These are phyloP conservation scores for Durotheca rogersii DNA, from an alignment of 495 filamentous ascomycete genomes.

Conservation along the genomic window DNA sequence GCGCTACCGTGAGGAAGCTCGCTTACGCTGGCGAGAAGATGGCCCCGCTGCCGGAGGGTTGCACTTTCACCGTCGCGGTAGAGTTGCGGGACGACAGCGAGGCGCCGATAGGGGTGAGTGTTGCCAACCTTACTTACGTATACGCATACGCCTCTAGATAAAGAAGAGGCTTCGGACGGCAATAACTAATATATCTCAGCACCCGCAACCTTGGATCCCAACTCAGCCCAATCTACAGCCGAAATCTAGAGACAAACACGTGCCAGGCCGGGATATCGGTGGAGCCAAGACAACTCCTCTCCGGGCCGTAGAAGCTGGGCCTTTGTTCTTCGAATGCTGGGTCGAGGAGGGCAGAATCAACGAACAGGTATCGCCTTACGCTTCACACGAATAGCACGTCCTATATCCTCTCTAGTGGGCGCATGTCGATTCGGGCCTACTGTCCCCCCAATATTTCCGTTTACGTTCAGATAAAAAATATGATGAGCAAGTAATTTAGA, in stretches of 20 bases:
- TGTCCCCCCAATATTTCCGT: background rate
- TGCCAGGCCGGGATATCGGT: constrained; percentile 42
- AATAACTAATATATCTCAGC: constrained; percentile 30
- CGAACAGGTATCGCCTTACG: constrained; percentile 8
- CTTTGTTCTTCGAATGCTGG: constrained; percentile 69
- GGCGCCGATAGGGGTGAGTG: constrained; percentile 68
- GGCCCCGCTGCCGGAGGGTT: constrained; percentile 65
- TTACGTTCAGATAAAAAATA: too few relatives aligned
- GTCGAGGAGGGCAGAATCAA: constrained; percentile 57
- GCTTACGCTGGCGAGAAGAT: constrained; percentile 60
- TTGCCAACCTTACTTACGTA: background rate
- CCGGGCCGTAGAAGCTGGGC: constrained; percentile 61
- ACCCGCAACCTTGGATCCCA: constrained; percentile 69
- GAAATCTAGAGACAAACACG: constrained; percentile 36
- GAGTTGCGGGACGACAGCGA: constrained; percentile 75
- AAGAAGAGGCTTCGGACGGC: background rate
- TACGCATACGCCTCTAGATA: too few relatives aligned
- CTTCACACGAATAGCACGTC: constrained; percentile 10
- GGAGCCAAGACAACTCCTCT: constrained; percentile 55
- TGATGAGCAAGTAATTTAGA: background rate
- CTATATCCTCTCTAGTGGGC: background rate
- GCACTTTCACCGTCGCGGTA: constrained; percentile 83
- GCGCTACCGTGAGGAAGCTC: constrained; percentile 53
- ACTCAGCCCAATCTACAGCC: constrained; percentile 52
- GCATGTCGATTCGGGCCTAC: background rate